Evolutionary conservation across 1,139 yeast genomes (phyloP), one percentile per base, ranked within the genome.

Genomic region (Kodamaea arcana): DNA sequence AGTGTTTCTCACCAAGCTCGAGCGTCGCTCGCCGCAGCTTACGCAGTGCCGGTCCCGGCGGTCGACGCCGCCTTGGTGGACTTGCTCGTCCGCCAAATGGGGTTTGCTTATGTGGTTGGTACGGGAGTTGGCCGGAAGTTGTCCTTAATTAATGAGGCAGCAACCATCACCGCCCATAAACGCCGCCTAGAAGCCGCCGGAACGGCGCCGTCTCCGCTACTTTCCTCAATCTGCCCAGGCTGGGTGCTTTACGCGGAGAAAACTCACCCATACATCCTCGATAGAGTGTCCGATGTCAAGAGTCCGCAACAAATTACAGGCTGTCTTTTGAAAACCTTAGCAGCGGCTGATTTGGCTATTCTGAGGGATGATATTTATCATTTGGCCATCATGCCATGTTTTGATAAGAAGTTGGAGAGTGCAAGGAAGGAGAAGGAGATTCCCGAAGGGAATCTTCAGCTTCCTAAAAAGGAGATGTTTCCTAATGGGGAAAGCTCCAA

Each of bases 231-330:
- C 2, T 92, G 97, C 57, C 99, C 99, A 0, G 99, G 99, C 0
- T 92, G 96, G 90, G 94, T 94, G 0, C 69, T 94, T 24, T 92
- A 92, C 51, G 95, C 92, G 0, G 98, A 92, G 52, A 92, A 92
- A 65, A 90, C 97, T 0, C 97, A 92, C 56, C 94, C 95, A 0
- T 80, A 84, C 42, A 66, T 92, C 15, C 62, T 88, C 17, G 83
- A 90, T 0, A 39, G 64, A 42, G 42, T 83, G 34, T 69, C 83
- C 15, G 69, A 71, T 22, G 82, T 84, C 33, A 86, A 87, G 51
- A 85, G 95, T 1, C 94, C 98, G 3, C 97, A 92, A 60, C 97
- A 87, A 54, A 83, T 92, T 36, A 87, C 97, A 0, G 97, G 97
- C 0, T 65, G 79, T 18, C 51, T 90, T 29, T 58, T 90, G 35